These are phyloP conservation scores for Penicillium waksmanii DNA, from an alignment of 495 filamentous ascomycete genomes.

Conservation along the genomic window DNA sequence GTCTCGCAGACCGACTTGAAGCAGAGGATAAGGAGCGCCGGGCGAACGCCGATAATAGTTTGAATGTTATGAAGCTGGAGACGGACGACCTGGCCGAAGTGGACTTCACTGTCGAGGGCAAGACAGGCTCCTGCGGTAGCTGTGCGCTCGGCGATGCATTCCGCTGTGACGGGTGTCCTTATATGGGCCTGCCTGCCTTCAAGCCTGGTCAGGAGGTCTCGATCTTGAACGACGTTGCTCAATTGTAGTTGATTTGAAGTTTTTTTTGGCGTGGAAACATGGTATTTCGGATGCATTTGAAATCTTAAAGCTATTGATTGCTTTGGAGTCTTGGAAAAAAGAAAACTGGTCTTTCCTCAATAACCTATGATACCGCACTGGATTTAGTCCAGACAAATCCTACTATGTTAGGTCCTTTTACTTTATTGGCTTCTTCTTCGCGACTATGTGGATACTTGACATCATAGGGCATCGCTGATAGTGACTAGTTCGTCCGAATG, in stretches of 20 bases:
- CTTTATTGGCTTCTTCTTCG: neutral
- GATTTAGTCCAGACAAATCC: constrained; percentile 12
- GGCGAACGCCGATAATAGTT: constrained; percentile 58
- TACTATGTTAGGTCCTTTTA: constrained; percentile 4
- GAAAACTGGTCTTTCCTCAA: constrained; percentile 9
- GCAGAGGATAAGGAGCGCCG: constrained; percentile 78
- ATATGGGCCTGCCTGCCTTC: constrained; percentile 91
- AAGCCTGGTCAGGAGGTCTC: constrained; percentile 94
- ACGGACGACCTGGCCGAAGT: constrained; percentile 78
- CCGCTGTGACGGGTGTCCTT: constrained; percentile 76
- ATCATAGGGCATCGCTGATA: too few species aligned
- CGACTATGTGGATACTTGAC: too few species aligned
- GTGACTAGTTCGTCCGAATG: too few species aligned
- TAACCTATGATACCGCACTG: constrained; percentile 20
- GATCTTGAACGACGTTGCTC: constrained; percentile 81
- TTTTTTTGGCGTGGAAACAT: neutral
- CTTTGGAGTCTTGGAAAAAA: constrained; percentile 2
- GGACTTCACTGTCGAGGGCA: constrained; percentile 95
- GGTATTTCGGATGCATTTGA: constrained; percentile 3
- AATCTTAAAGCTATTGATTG: neutral
- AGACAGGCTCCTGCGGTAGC: constrained; percentile 86
- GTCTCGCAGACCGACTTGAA: constrained; percentile 75
- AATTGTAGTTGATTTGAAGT: constrained; percentile 58
- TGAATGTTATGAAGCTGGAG: constrained; percentile 70
- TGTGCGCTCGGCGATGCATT: constrained; percentile 83